These are phyloP conservation scores for Penicillium sp. DNA, from an alignment of 2,329 filamentous ascomycete species.

Conservation along the genomic window DNA sequence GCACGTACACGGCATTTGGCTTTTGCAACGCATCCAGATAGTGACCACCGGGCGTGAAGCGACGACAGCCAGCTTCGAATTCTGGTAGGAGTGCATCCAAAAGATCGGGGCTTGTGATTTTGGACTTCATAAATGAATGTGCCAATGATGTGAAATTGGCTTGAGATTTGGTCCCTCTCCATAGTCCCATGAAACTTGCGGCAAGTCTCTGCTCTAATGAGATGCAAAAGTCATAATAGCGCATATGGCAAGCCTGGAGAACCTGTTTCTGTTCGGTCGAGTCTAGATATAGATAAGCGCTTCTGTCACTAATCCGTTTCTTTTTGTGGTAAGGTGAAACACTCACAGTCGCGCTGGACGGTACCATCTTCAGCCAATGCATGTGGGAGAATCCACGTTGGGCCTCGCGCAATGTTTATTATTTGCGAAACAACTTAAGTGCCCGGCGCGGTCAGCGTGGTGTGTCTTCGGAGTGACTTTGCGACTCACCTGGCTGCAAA, in stretches of 20 bases:
- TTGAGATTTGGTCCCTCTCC: constrained; percentile 8
- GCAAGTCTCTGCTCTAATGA: constrained; percentile 3
- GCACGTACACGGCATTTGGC: constrained; percentile 3
- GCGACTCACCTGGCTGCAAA: constrained; percentile 7
- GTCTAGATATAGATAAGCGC: neutral
- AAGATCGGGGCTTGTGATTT: constrained; percentile 1
- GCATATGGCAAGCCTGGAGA: neutral
- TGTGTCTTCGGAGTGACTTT: neutral
- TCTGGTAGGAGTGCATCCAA: constrained; percentile 1
- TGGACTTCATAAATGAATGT: constrained; percentile 9
- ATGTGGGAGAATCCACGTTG: constrained; percentile 11
- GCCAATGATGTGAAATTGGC: constrained; percentile 4
- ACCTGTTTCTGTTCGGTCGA: constrained; percentile 1
- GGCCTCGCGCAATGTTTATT: constrained; percentile 5
- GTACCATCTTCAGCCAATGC: constrained; percentile 4
- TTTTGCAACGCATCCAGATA: constrained; percentile 11
- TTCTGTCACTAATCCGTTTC: neutral
- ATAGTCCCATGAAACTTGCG: constrained; percentile 5
- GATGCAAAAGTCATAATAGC: constrained; percentile 7
- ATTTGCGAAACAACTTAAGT: constrained; percentile 1
- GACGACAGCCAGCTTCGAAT: constrained; percentile 13
- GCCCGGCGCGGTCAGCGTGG: neutral
- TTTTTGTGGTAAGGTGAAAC: neutral
- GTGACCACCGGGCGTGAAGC: constrained; percentile 7
- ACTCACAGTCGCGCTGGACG: constrained; percentile 9